Evolutionary conservation across 352 stramenopile species (phyloP), one percentile per base, ranked within the genome.

Genomic region (Elongisporangium undulatum): DNA sequence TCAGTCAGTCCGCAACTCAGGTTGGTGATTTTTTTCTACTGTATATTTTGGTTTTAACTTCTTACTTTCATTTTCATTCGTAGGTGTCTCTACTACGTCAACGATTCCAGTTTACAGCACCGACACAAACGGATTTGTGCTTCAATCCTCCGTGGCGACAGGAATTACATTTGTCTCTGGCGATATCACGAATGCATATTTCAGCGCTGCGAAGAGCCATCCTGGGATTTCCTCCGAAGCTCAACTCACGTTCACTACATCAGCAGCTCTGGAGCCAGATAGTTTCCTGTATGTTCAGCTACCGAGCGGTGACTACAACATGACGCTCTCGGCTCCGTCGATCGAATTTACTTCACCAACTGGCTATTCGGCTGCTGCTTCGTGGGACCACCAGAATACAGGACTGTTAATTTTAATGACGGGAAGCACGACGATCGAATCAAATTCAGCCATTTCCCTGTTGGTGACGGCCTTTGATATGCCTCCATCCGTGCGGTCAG

Each of bases 161-260:
- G 72, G 75, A 13, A 41, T 88, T 24, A 59, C 57, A 0, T 79
- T 73, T 49, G 38, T 66, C 0, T 41, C 76, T 9, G 80, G 80
- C 5, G 53, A 26, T 2, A 72, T 90, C 17, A 49, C 58, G 1
- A 55, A 74, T 22, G 77, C 77, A 9, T 48, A 55, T 1, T 58
- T 90, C 20, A 60, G 51, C 8, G 59, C 72, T 12, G 51, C 67
- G 1, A 67, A 71, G 8, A 53, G 77, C 3, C 74, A 87, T 20
- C 77, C 77, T 26, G 80, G 75, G 3, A 77, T 88, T 20, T 57
- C 55, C 34, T 82, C 77, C 9, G 59, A 59, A 16, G 68, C 79
- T 24, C 60, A 71, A 21, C 58, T 90, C 15, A 72, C 68, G 0
- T 88, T 88, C 52, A 80, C 71, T 15, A 72, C 76, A 2, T 79